Base-by-base conservation (phyloP, 345 rosid species). In the Turritis glabra region DNA sequence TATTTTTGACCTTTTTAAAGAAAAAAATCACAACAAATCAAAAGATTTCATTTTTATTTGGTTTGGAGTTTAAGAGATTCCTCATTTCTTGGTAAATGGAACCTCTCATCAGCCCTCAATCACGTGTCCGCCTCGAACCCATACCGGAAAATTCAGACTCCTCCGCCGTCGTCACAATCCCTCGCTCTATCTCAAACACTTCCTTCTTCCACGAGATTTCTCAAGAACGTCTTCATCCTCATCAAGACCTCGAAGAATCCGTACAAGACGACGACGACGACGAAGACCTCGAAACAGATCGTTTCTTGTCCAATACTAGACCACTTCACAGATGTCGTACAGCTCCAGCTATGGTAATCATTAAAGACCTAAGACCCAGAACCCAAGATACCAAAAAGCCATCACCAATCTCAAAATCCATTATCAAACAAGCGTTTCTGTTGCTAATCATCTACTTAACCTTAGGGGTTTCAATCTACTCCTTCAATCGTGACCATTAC, bases 301-400 rank as follows among this genome's bases (percentile, higher is more conserved):
- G n/a, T n/a, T n/a, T n/a, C n/a, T n/a, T n/a, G n/a, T n/a, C n/a
- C n/a, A n/a, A n/a, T n/a, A n/a, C n/a, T n/a, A n/a, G n/a, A n/a
- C 66, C 91, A 17, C 93, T 94, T 53, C 96, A 81, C 58, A 80
- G 98, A 11, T 85, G 80, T 60, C 85, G 75, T 63, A 91, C 98
- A 2, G 96, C 98, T 33, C 97, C 98, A 8, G 98, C 96, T 50
- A 82, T 94, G 92, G 82, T 84, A 9, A 84, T 85, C 41, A 69
- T 89, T 73, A 78, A 77, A 17, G 86, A 88, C 74, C 55, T 78
- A 7, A 77, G 77, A 44, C 69, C 77, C 63, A 66, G 76, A 74
- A 15, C 71, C 1, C 52, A 79, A 69, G 77, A 82, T 9, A 3
- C 61, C 13, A 81, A 71, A 17, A 79, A 73, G 1, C 86, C 88